Evolutionary conservation across 108 stramenopile species (phyloP).

Genomic region (Fistulifera solaris): DNA sequence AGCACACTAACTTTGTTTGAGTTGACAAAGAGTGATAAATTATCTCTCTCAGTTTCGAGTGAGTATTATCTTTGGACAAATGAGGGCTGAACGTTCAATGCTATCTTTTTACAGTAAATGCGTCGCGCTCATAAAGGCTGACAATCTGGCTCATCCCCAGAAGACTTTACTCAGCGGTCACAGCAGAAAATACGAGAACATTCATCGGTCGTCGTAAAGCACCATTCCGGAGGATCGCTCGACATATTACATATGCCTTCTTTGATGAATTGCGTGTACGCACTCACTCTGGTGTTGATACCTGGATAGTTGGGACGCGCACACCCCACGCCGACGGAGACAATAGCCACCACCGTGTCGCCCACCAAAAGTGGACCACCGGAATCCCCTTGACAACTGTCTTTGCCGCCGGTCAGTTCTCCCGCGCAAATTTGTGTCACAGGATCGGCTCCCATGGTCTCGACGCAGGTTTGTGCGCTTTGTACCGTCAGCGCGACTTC

Average conservation of each 20-base stretch:
- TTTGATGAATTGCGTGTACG: slow-evolving; percentile 22
- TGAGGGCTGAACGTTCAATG: no score
- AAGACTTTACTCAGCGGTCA: no score
- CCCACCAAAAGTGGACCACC: slow-evolving; percentile 33
- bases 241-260: background rate
- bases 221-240: no score
- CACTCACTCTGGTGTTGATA: slow-evolving; percentile 28
- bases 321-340: slow-evolving; percentile 45
- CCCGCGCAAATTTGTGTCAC: slow-evolving; percentile 30
- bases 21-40: no score
- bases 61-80: no score
- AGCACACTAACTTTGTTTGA: no score
- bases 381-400: slow-evolving; percentile 43
- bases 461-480: slow-evolving; percentile 5
- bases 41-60: no score
- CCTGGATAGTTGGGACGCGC: slow-evolving; percentile 35
- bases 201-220: no score
- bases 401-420: slow-evolving; percentile 15
- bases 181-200: no score
- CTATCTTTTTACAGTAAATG: no score
- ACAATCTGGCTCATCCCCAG: no score
- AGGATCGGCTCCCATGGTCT: slow-evolving; percentile 8
- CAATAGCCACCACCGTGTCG: slow-evolving; percentile 28
- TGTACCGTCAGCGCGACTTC: slow-evolving; percentile 27
- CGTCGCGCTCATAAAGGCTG: no score